Base-by-base conservation (phyloP, 176 grass and related monocot genomes). In the Juncus effusus region DNA sequence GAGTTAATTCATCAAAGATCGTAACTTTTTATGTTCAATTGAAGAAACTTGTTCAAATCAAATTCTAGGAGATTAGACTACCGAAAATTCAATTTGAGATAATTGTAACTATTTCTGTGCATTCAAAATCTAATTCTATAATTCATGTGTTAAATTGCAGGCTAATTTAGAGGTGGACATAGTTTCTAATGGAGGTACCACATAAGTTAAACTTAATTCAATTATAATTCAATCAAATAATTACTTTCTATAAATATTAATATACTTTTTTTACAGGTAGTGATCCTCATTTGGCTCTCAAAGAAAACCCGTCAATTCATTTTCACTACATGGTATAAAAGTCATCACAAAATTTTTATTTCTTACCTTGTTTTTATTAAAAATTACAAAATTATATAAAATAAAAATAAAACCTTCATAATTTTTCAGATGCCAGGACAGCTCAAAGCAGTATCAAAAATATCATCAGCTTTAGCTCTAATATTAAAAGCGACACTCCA, bases 91-190 rank as follows among this genome's bases (percentile, higher is more conserved):
- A 42, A 56, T 70, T 68, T 70, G 51, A 53, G 51, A 70, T 70
- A 53, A 12, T 41, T 56, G 2, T 10, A 9, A 55, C 38, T 3
- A 3, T 44, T 16, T 51, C 4, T 36, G 3, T 79, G 36, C 60
- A 59, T 44, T 44, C 5, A 12, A 38, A 9, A 51, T 57, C 59
- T 44, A 4, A 60, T 2, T 63, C 63, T 12, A 4, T 55, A 8
- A 6, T 69, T 55, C 16, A 54, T 37, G 38, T 56, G 7, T 51
- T 38, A 67, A 59, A 42, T 69, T 62, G 72, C 80, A 99, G 94
- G 85, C 83, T 60, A 61, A 80, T 69, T 78, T 93, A 87, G 82
- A 89, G 57, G 94, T 99, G 57, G 94, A 99, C 80, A 89, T 99
- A 66, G 80, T 99, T 54, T 88, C 88, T 61, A 89, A 89, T 73